Evolutionary conservation across 208 protist species (phyloP), one percentile per base, ranked within the genome.

Genomic region (Acanthamoeba pearcei): DNA sequence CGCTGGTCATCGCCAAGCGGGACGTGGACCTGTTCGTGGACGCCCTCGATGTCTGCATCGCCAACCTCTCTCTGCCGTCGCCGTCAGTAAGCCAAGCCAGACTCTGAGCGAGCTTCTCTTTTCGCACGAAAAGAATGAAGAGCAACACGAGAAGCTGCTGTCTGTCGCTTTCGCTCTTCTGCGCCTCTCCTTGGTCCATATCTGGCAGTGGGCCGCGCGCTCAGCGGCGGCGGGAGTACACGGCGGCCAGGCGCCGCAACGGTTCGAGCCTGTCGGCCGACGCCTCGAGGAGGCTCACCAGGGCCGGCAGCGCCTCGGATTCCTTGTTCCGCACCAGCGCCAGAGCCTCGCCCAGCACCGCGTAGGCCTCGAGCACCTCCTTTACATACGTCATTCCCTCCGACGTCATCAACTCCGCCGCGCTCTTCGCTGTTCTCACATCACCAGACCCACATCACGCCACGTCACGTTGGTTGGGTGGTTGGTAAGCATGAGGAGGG

Each of bases 41-140:
- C 19, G 93, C 66, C 9, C 64, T 95, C 12, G 85, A 91, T n/a
- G 82, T 5, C 60, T n/a, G 10, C n/a, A n/a, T 95, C 66, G 29
- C 27, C 66, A 9, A 17, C 57, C 57, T 64, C 57, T 3, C 57
- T 12, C 57, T 27, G 57, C 13, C 13, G 57, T 49, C 46, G 46
- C 46, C 46, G 5, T 49, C 57, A 64, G 3, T 6, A 22, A 66
- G 22, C 22, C 60, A 66, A 66, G 60, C 60, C 60, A 66, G 9
- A 19, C 60, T 66, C 22, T 66, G 60, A 66, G 17, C 46, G n/a
- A n/a, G 46, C 46, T 49, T 49, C 46, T 49, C 9, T 49, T 49
- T 49, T 49, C 9, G 46, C 2, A 12, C 46, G 9, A 49, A 49
- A 49, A 49, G 46, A 49, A 10, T n/a, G 46, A 49, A 49, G 6